Conservation (phyloP, 495 filamentous ascomycete species). For the Podospora conica region DNA sequence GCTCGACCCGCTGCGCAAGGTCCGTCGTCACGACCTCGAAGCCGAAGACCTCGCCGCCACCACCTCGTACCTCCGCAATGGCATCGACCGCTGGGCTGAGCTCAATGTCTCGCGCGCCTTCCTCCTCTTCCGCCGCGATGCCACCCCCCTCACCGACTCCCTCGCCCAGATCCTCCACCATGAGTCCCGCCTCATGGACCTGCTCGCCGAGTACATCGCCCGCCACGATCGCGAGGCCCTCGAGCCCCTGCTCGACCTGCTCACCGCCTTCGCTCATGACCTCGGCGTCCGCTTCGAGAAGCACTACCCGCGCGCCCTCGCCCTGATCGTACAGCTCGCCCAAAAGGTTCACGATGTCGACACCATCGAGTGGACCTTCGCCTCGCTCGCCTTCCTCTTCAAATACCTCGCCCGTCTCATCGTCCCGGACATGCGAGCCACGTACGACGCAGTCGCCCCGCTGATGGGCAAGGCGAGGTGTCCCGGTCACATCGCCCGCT, state of each 20-base stretch:
- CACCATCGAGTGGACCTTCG: constrained; percentile 95
- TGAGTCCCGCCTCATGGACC: constrained; percentile 72
- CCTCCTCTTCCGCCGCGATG: constrained; percentile 62
- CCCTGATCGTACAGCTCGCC: constrained; percentile 53
- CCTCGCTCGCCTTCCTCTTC: constrained; percentile 88
- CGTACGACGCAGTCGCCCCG: constrained; percentile 75
- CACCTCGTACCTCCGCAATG: constrained; percentile 74
- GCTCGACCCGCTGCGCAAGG: constrained; percentile 82
- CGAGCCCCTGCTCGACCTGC: constrained; percentile 76
- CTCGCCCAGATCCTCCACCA: constrained; percentile 87
- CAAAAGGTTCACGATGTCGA: constrained; percentile 53
- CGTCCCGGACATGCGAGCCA: constrained; percentile 74
- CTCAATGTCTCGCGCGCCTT: constrained; percentile 82
- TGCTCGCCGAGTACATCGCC: constrained; percentile 72
- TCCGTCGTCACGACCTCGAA: constrained; percentile 75
- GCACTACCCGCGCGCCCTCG: constrained; percentile 67
- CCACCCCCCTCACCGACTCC: constrained; percentile 74
- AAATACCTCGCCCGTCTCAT: constrained; percentile 88
- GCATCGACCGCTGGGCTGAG: constrained; percentile 82
- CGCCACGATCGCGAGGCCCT: constrained; percentile 66
- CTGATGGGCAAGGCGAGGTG: constrained; percentile 77
- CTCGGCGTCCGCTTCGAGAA: constrained; percentile 82
- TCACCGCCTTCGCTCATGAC: constrained; percentile 89
- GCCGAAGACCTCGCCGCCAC: constrained; percentile 61
- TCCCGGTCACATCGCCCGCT: constrained; percentile 77